Conservation (phyloP, 306 rosid genomes). For the Cucurbita maxima region DNA sequence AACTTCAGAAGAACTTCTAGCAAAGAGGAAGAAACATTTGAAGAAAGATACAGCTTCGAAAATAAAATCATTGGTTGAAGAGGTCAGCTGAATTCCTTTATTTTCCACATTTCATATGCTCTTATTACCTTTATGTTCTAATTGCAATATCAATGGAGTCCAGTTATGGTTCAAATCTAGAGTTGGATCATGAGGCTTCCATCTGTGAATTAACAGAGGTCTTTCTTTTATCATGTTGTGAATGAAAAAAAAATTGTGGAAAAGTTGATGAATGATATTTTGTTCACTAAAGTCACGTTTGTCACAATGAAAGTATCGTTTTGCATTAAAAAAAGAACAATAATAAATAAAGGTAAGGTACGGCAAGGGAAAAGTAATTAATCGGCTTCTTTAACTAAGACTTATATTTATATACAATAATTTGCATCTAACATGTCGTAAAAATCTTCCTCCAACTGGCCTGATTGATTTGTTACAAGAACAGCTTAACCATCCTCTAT, state of each 20-base stretch:
- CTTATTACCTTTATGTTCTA: background rate
- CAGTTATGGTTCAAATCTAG: background rate
- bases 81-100: constrained; percentile 39
- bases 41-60: constrained; percentile 94
- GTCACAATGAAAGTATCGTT: background rate
- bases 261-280: background rate
- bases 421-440: background rate
- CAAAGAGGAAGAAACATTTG: constrained; percentile 80
- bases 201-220: background rate
- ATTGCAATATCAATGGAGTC: background rate
- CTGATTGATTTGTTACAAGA: background rate
- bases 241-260: background rate
- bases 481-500: background rate
- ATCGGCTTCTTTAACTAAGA: background rate
- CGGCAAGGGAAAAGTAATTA: background rate
- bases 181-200: background rate
- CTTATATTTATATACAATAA: background rate
- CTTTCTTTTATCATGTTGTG: background rate
- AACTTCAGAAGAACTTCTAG: constrained; percentile 84
- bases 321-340: too few relatives aligned
- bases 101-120: background rate
- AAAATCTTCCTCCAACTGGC: background rate
- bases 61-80: constrained; percentile 85
- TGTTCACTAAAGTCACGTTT: background rate
- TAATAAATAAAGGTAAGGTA: background rate